These are phyloP conservation scores for Picea abies DNA, from an alignment of 83 land plant genomes.

Conservation along the genomic window DNA sequence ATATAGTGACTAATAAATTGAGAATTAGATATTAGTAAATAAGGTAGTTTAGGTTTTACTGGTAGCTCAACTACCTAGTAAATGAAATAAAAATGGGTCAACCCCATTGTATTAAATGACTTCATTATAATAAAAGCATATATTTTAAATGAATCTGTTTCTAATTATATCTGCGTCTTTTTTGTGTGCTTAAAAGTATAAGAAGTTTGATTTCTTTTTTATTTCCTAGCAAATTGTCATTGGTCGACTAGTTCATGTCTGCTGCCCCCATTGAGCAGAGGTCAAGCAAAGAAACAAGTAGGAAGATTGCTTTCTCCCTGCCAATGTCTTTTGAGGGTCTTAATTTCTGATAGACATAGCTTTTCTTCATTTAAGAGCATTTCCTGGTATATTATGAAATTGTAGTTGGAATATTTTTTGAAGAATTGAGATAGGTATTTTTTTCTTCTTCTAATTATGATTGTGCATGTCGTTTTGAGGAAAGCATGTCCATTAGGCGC, in stretches of 20 bases:
- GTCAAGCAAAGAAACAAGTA: neutral
- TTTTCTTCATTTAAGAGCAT: neutral
- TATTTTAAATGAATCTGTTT: too few relatives aligned
- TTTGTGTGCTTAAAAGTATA: neutral
- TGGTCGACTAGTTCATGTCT: too few relatives aligned
- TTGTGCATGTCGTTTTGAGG: conserved; percentile 7
- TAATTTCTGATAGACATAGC: neutral
- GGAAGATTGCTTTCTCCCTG: neutral
- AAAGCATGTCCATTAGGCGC: conserved; percentile 93
- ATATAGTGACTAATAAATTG: too few relatives aligned
- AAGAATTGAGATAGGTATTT: neutral
- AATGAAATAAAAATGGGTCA: too few relatives aligned
- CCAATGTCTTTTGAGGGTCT: neutral
- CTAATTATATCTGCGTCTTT: too few relatives aligned
- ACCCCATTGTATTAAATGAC: too few relatives aligned
- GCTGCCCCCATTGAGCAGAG: too few relatives aligned
- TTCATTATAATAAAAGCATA: too few relatives aligned
- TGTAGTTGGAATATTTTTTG: neutral
- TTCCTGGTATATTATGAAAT: neutral
- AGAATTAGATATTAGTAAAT: too few relatives aligned
- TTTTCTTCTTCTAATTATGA: neutral
- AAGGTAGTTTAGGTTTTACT: too few relatives aligned
- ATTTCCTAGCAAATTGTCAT: too few relatives aligned
- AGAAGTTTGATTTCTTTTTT: neutral
- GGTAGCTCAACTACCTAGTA: too few relatives aligned